Evolutionary conservation across 768 basidiomycete genomes (phyloP).

Genomic region (Suillus tomentosus): DNA sequence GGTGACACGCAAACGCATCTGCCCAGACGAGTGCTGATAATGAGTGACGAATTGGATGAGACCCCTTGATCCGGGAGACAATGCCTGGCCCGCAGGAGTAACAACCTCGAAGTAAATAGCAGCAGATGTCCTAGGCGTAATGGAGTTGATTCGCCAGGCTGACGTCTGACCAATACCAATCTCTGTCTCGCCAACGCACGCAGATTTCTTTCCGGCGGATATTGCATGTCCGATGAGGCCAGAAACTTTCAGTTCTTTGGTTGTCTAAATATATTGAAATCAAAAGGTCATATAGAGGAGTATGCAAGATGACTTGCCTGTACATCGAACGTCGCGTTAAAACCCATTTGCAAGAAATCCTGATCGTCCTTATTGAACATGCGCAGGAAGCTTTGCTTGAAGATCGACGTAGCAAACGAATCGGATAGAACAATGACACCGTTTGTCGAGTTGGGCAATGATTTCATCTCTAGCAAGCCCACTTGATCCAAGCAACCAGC

Average conservation of each 20-base stretch:
- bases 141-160: constrained; percentile 94
- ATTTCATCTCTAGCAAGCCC: constrained; percentile 97
- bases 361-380: constrained; percentile 92
- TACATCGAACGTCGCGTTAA: constrained; percentile 98
- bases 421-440: constrained; percentile 96
- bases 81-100: constrained; percentile 91
- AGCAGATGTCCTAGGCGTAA: constrained; percentile 84
- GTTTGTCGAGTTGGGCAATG: constrained; percentile 92
- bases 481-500: constrained; percentile 98
- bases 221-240: constrained; percentile 98
- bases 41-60: constrained; percentile 98
- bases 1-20: constrained; percentile 93
- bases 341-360: constrained; percentile 93
- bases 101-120: constrained; percentile 99
- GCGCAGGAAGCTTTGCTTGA: constrained; percentile 97
- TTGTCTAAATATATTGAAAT: constrained; percentile 60
- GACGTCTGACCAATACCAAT: constrained; percentile 99
- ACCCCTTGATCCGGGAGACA: constrained; percentile 87
- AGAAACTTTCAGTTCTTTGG: constrained; percentile 98
- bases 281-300: not conserved
- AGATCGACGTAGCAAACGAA: constrained; percentile 96
- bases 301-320: constrained; percentile 53
- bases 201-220: constrained; percentile 95
- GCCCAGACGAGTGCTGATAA: constrained; percentile 97
- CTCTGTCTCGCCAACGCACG: constrained; percentile 97